Evolutionary conservation across 2,329 filamentous ascomycete species (phyloP), one percentile per base, ranked within the genome.

Genomic region (Fusarium albosuccineum): DNA sequence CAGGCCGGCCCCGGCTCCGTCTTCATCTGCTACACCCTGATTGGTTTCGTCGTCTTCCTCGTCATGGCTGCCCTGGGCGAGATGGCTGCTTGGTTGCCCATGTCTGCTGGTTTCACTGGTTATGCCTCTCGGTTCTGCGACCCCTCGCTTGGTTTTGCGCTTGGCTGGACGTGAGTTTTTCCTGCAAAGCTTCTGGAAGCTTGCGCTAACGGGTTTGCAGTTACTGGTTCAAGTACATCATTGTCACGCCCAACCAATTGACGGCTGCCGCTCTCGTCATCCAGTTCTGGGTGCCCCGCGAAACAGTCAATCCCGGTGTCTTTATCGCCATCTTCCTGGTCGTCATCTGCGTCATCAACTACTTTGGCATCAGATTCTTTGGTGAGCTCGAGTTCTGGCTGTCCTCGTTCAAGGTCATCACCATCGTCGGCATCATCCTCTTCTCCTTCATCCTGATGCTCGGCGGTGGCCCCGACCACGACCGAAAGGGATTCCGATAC

Each of bases 11-110:
- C 91, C 50, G 91, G 82, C 17, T 87, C 90, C 9, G 87, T 93
- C 75, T 83, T 93, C 70, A 90, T 93, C 75, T 89, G 89, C 9
- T 93, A 93, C 79, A 83, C 86, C 37, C 77, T 91, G 64, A 86
- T 92, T 68, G 91, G 91, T 68, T 79, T 90, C 46, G 79, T 96
- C 62, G 92, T 95, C 68, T 96, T 89, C 78, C 81, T 93, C 41
- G 92, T 96, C 70, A 94, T 96, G 91, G 89, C 89, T 60, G 90
- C 87, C 58, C 87, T 96, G 5, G 92, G 92, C 66, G 92, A 95
- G 78, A 96, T 96, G 91, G 91, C 92, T 9, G 87, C 92, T 53
- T 96, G 91, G 91, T 79, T 96, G 34, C 92, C 92, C 51, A 84
- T 94, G 72, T 87, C 88, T 56, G 88, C 91, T 75, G 92, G 92